Base-by-base conservation (phyloP, 208 protist species). In the Wallacemonas rigidus region DNA sequence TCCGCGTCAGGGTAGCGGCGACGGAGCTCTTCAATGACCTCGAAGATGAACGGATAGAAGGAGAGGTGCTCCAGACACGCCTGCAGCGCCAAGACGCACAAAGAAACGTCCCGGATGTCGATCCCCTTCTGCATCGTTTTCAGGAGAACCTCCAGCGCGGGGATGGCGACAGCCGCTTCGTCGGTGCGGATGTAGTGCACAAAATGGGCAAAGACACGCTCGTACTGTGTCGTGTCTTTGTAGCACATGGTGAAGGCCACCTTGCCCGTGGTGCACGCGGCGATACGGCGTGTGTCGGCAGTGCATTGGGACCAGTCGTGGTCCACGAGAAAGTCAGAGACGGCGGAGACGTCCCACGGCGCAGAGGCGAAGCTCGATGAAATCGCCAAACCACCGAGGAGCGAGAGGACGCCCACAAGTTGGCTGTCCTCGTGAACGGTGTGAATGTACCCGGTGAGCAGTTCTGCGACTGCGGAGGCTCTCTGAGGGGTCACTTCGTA, bases 401-500 rank as follows among this genome's bases (percentile, higher is more conserved):
- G 78, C 0, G 72, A 81, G n/a, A 96, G 71, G 26, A 94, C 70
- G 43, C 88, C 88, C 1, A 75, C 57, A n/a, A 91, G 67, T 72
- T 81, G 76, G 26, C 68, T 67, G 64, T 92, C 80, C 43, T 89
- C 88, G 47, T 44, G 61, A 1, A 80, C 78, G 11, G 64, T 74
- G 2, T 69, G 48, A 44, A 92, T 86, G 77, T 90, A 87, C 38
- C 74, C 67, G 35, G 76, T 74, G 36, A 94, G 62, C 12, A 81
- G 72, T 14, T 80, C 69, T 39, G 75, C 80, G 41, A 94, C 80
- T 26, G 85, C 65, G 15, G 63, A 50, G 8, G 79, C 80, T 67
- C 91, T 71, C n/a, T 71, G 74, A 9, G 80, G 26, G 4, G 85
- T 80, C 41, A 93, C 73, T 41, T 96, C 88, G 72, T 88, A 89